These are phyloP conservation scores for Schizosaccharomyces pombe DNA, from an alignment of 805 yeast genomes.

Conservation along the genomic window ASM294v3 CU329670.1:1590501-1591000, in stretches of 20 bases:
- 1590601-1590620: conserved; percentile 70
- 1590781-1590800: not conserved
- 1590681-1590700: conserved; percentile 80
- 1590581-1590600: conserved; percentile 18
- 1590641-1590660: conserved; percentile 15
- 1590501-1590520: conserved; percentile 52
- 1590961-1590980: conserved; percentile 38
- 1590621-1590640: conserved; percentile 35
- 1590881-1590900: conserved; percentile 66
- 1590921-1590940: conserved; percentile 65
- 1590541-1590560: conserved; percentile 26
- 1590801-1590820: conserved; percentile 6
- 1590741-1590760: conserved; percentile 16
- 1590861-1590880: conserved; percentile 68
- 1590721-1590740: conserved; percentile 29
- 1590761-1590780: conserved; percentile 13
- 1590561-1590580: conserved; percentile 18
- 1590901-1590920: conserved; percentile 74
- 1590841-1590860: conserved; percentile 22
- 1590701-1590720: conserved; percentile 42
- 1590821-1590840: conserved; percentile 12
- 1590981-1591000: conserved; percentile 34
- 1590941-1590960: conserved; percentile 56
- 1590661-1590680: conserved; percentile 27
- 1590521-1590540: conserved; percentile 36